Evolutionary conservation across 352 stramenopile genomes (phyloP).

Genomic region (Pythium dissimile): DNA sequence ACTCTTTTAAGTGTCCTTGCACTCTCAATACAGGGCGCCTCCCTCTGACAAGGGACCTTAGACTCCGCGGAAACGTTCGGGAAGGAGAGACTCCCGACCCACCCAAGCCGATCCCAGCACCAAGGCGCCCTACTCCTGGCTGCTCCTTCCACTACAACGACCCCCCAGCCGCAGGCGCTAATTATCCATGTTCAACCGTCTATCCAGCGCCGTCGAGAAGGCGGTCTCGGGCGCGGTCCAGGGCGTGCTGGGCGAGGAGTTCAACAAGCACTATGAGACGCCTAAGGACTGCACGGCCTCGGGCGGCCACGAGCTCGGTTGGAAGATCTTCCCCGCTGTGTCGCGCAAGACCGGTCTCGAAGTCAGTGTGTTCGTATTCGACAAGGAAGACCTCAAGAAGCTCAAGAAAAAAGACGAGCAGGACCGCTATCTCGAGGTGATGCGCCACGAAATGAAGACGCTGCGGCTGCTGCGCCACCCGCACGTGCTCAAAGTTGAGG

Average conservation of each 20-base stretch:
- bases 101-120: no score
- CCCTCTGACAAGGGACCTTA: no score
- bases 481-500: conserved; percentile 88
- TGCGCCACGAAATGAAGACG: conserved; percentile 88
- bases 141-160: no score
- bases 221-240: conserved; percentile 71
- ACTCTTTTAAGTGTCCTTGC: no score
- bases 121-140: no score
- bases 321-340: conserved; percentile 82
- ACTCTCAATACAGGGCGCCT: no score
- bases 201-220: conserved; percentile 39
- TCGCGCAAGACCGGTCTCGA: conserved; percentile 77
- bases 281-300: conserved; percentile 82
- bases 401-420: conserved; percentile 84
- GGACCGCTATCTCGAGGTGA: conserved; percentile 83
- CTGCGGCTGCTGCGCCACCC: conserved; percentile 82
- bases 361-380: conserved; percentile 84
- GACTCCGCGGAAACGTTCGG: no score
- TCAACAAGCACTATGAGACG: conserved; percentile 83
- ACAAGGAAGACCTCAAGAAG: conserved; percentile 84
- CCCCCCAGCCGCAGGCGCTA: no score
- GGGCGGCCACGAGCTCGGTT: conserved; percentile 76
- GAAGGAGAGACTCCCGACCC: no score
- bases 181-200: conserved; percentile 54
- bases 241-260: conserved; percentile 80